Conservation (phyloP, 1,139 yeast species). For the Protomyces inouyei region DNA sequence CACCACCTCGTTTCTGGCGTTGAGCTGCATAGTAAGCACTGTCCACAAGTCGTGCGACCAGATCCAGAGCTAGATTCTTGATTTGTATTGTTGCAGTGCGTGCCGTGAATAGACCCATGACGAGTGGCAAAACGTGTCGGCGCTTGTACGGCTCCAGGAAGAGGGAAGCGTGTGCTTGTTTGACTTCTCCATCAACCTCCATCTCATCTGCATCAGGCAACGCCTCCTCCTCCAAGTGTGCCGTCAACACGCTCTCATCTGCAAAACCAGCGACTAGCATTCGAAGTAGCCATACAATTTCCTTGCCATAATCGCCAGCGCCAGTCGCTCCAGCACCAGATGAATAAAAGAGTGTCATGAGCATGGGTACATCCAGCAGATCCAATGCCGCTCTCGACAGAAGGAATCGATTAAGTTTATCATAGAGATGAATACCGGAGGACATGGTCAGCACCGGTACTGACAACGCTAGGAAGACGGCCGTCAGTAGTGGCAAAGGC, state of each 20-base stretch:
- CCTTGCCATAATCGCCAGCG: constrained; percentile 18
- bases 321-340: background rate
- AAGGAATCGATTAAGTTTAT: constrained; percentile 28
- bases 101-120: constrained; percentile 13
- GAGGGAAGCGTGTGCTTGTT: background rate
- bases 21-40: background rate
- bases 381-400: constrained; percentile 29
- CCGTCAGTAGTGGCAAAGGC: constrained; percentile 15
- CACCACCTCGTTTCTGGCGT: background rate
- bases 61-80: background rate
- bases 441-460: constrained; percentile 14
- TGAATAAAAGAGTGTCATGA: constrained; percentile 21
- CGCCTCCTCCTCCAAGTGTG: background rate
- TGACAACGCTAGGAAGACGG: constrained; percentile 28
- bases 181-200: background rate
- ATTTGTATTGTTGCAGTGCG: constrained; percentile 6
- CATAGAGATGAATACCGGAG: constrained; percentile 29
- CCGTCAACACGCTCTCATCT: background rate
- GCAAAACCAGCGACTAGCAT: constrained; percentile 26
- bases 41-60: background rate
- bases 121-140: constrained; percentile 20
- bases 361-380: constrained; percentile 29
- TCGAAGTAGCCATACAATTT: constrained; percentile 27
- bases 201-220: background rate
- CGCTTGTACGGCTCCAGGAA: constrained; percentile 5